Evolutionary conservation across 495 filamentous ascomycete species (phyloP).

Genomic region (Parathielavia appendiculata): DNA sequence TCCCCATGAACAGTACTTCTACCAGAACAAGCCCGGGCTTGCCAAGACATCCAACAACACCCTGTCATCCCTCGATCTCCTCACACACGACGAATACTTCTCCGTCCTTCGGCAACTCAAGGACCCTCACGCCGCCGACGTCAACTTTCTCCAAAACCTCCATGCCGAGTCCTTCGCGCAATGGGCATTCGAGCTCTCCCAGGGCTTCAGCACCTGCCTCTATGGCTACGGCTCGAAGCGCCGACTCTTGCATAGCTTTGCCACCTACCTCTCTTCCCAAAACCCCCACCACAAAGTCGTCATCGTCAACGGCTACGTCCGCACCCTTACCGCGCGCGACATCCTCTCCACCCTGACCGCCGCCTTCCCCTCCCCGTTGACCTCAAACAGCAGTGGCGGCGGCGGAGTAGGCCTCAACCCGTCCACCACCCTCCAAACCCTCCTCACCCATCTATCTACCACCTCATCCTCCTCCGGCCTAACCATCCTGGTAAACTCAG

Average conservation of each 20-base stretch:
- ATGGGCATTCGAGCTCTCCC: slow-evolving; percentile 85
- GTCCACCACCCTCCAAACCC: slow-evolving; percentile 53
- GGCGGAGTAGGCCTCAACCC: slow-evolving; percentile 31
- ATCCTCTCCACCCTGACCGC: slow-evolving; percentile 68
- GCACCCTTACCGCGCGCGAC: slow-evolving; percentile 68
- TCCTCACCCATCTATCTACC: slow-evolving; percentile 46
- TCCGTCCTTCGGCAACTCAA: slow-evolving; percentile 57
- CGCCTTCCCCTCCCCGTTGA: slow-evolving; percentile 51
- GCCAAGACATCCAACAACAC: slow-evolving; percentile 83
- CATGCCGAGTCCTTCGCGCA: slow-evolving; percentile 81
- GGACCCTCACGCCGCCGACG: slow-evolving; percentile 68
- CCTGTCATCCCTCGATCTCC: slow-evolving; percentile 64
- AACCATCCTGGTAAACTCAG: slow-evolving; percentile 75
- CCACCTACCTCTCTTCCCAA: slow-evolving; percentile 57
- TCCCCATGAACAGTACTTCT: slow-evolving; percentile 87
- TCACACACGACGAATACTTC: slow-evolving; percentile 91
- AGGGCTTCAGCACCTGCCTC: slow-evolving; percentile 85
- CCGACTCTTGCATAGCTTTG: slow-evolving; percentile 68
- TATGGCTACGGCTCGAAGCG: slow-evolving; percentile 92
- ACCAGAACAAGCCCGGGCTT: slow-evolving; percentile 76
- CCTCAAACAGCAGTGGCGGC: slow-evolving; percentile 35
- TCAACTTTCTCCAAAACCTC: slow-evolving; percentile 63
- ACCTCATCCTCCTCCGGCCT: slow-evolving; percentile 36
- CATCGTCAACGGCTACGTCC: slow-evolving; percentile 82
- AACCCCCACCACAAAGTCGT: slow-evolving; percentile 56